These are phyloP conservation scores for Colletotrichum lentis DNA, from an alignment of 2,329 filamentous ascomycete species.

Conservation along the genomic window DNA sequence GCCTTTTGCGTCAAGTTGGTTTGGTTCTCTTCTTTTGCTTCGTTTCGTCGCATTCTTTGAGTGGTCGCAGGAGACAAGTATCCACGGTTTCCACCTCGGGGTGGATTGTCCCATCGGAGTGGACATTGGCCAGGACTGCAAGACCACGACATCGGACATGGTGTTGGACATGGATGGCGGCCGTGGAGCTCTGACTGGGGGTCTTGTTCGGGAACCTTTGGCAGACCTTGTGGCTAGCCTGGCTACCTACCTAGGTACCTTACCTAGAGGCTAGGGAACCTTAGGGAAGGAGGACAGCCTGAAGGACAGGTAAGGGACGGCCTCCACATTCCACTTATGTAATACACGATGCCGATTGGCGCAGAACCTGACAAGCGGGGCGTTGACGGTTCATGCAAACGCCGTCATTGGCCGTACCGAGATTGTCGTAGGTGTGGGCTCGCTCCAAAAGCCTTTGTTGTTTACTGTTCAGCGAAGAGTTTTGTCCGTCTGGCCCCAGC, in stretches of 20 bases:
- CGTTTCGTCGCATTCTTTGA: not conserved
- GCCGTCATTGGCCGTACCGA: constrained; percentile 16
- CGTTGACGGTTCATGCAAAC: constrained; percentile 15
- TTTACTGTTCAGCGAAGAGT: not conserved
- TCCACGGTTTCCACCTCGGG: constrained; percentile 22
- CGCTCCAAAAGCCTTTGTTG: not conserved
- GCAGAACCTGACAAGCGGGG: not conserved
- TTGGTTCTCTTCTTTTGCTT: not conserved
- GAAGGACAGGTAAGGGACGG: too few species aligned
- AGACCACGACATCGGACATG: constrained; percentile 30
- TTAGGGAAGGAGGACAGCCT: too few species aligned
- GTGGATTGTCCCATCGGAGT: constrained; percentile 34
- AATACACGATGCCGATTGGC: constrained; percentile 26
- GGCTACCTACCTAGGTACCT: too few species aligned
- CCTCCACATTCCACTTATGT: constrained; percentile 21
- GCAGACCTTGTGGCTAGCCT: constrained; percentile 1
- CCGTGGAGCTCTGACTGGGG: constrained; percentile 1
- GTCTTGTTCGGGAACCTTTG: constrained; percentile 12
- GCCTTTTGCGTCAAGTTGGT: not conserved
- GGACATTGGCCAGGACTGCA: constrained; percentile 21
- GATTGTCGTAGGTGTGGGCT: constrained; percentile 1
- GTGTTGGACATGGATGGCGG: constrained; percentile 21
- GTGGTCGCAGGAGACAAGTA: constrained; percentile 7
- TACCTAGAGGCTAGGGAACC: too few species aligned
- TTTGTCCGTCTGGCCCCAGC: not conserved